These are phyloP conservation scores for Entomortierella parvispora DNA, from an alignment of 192 early-diverging fungal genomes.

Conservation along the genomic window DNA sequence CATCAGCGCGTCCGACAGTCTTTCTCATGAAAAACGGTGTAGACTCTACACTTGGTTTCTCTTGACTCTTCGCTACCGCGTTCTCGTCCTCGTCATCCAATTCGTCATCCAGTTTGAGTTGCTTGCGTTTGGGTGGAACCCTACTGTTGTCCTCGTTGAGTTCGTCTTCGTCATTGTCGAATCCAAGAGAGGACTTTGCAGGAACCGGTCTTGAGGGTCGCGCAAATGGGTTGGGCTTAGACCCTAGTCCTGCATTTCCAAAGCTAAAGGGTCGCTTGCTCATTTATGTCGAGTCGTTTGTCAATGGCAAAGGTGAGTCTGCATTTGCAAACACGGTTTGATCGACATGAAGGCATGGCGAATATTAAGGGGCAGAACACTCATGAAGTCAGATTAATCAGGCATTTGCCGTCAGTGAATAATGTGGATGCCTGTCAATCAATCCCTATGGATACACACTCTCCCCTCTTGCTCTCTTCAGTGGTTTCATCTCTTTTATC, in stretches of 20 bases:
- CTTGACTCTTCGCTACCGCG: conserved; percentile 9
- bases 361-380: too few relatives aligned
- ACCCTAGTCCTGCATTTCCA: background rate
- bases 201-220: conserved; percentile 6
- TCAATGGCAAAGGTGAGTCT: too few relatives aligned
- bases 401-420: too few relatives aligned
- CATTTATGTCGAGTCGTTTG: conserved; percentile 16
- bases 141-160: conserved; percentile 1
- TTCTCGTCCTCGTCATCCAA: conserved; percentile 2
- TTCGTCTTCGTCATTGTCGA: conserved; percentile 30
- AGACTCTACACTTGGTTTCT: conserved; percentile 4
- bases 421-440: too few relatives aligned
- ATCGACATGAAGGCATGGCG: background rate
- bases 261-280: conserved; percentile 49
- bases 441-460: too few relatives aligned
- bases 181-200: conserved; percentile 27
- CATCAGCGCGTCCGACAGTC: conserved; percentile 30
- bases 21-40: conserved; percentile 31
- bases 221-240: conserved; percentile 31
- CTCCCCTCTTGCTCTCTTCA: too few relatives aligned
- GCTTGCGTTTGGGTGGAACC: conserved; percentile 34
- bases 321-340: background rate
- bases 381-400: too few relatives aligned
- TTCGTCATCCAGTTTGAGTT: conserved; percentile 27
- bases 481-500: too few relatives aligned